Evolutionary conservation across 441 rosid genomes (phyloP).

Genomic region (Brassica hybrid): DNA sequence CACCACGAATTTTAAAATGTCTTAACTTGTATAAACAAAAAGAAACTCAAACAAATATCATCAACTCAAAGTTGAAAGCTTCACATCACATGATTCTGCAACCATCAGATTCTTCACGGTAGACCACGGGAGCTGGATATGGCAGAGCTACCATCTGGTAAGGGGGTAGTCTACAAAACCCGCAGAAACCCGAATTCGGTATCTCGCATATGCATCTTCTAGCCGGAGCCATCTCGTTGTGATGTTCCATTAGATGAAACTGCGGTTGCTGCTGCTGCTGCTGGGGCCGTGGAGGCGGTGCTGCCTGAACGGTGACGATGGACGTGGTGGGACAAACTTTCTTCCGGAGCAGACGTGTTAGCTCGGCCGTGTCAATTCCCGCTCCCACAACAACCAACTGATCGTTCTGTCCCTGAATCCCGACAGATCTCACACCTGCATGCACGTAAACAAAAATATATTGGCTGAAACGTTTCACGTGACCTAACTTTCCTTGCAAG

Average conservation of each 20-base stretch:
- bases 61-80: background rate
- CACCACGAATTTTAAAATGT: background rate
- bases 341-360: constrained; percentile 33
- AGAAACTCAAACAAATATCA: constrained; percentile 6
- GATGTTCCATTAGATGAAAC: background rate
- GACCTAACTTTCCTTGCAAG: constrained; percentile 35
- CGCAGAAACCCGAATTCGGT: constrained; percentile 36
- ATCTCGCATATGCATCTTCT: constrained; percentile 39
- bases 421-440: constrained; percentile 41
- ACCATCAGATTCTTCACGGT: constrained; percentile 19
- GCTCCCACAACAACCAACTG: constrained; percentile 34
- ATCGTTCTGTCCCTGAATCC: constrained; percentile 40
- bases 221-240: constrained; percentile 31
- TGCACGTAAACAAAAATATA: background rate
- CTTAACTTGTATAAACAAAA: background rate
- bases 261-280: constrained; percentile 7
- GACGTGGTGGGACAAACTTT: constrained; percentile 17
- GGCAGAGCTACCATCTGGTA: background rate
- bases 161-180: constrained; percentile 19
- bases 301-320: constrained; percentile 36
- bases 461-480: constrained; percentile 4
- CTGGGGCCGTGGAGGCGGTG: constrained; percentile 2
- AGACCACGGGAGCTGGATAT: constrained; percentile 12
- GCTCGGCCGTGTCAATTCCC: constrained; percentile 38
- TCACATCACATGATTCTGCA: constrained; percentile 38